Percentiles rank a stretch among this genome's conserved stretches.
These are phyloP conservation scores for Sapria himalayana DNA, from an alignment of 345 rosid genomes.

Conservation along the genomic window DNA sequence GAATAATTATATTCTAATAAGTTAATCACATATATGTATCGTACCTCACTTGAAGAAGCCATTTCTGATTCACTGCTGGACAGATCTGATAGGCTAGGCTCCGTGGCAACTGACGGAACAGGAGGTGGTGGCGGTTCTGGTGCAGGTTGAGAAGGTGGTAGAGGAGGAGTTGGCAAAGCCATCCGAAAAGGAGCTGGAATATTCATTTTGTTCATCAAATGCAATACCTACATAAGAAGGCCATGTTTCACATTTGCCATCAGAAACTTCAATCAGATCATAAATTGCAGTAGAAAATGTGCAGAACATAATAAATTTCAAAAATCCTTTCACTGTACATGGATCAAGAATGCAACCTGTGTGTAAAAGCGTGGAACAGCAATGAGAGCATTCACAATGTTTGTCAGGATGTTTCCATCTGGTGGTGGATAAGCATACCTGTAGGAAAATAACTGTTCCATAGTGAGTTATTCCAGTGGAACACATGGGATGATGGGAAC, in stretches of 20 bases:
- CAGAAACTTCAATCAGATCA: too few species aligned
- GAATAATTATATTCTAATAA: too few species aligned
- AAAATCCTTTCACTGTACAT: too few species aligned
- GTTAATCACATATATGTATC: too few species aligned
- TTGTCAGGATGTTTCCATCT: slow-evolving; percentile 89
- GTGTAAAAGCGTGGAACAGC: slow-evolving; percentile 92
- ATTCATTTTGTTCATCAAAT: slow-evolving; percentile 98
- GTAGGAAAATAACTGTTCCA: too few species aligned
- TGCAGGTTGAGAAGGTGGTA: slow-evolving; percentile 36
- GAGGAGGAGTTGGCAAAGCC: slow-evolving; percentile 85
- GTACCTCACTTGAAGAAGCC: slow-evolving; percentile 86
- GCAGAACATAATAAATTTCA: too few species aligned
- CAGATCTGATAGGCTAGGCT: slow-evolving; percentile 21
- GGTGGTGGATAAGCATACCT: slow-evolving; percentile 96
- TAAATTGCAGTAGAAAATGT: too few species aligned
- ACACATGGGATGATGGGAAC: too few species aligned
- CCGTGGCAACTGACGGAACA: slow-evolving; percentile 11
- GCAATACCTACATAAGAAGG: slow-evolving; percentile 40
- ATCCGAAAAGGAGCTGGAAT: slow-evolving; percentile 91
- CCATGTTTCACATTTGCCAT: too few species aligned
- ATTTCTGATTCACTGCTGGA: slow-evolving; percentile 81
- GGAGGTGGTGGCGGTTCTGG: slow-evolving; percentile 24
- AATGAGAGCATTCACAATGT: slow-evolving; percentile 86
- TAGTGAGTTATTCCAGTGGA: too few species aligned
- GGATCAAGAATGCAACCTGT: slow-evolving; percentile 41